Percentiles rank a stretch among this genome's conserved stretches.
Evolutionary conservation across 164 flowering plant genomes (phyloP).

Genomic region (Santalum album): DNA sequence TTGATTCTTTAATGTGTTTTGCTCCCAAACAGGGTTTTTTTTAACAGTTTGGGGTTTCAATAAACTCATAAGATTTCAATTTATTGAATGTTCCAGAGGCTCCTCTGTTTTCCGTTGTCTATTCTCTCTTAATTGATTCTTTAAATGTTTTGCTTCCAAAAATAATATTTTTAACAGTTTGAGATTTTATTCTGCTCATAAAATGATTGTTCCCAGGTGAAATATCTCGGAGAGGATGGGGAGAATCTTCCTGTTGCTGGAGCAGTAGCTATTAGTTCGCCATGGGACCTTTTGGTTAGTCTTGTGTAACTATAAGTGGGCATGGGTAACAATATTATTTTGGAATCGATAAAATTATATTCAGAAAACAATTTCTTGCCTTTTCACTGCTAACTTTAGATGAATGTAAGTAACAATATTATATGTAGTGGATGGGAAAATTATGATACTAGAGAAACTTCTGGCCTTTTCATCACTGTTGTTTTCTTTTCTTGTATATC

Average conservation of each 20-base stretch:
- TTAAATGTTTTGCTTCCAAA: not conserved
- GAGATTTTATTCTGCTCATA: not conserved
- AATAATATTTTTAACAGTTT: not conserved
- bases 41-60: not conserved
- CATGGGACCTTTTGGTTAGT: slow-evolving; percentile 92
- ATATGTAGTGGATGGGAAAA: no score
- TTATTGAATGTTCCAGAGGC: no score
- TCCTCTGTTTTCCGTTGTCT: no score
- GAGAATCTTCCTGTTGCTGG: slow-evolving; percentile 71
- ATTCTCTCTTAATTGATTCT: not conserved
- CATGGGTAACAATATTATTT: no score
- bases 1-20: not conserved
- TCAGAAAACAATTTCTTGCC: no score
- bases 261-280: slow-evolving; percentile 82
- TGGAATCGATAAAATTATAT: no score
- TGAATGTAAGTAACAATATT: not conserved
- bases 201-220: slow-evolving; percentile 45
- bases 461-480: no score
- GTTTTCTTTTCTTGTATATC: no score
- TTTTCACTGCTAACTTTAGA: not conserved
- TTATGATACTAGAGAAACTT: no score
- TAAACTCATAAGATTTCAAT: not conserved
- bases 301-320: not conserved
- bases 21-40: not conserved
- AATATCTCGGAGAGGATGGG: slow-evolving; percentile 94